Base-by-base conservation (phyloP, 345 rosid species). In the Hirschfeldia incana region DNA sequence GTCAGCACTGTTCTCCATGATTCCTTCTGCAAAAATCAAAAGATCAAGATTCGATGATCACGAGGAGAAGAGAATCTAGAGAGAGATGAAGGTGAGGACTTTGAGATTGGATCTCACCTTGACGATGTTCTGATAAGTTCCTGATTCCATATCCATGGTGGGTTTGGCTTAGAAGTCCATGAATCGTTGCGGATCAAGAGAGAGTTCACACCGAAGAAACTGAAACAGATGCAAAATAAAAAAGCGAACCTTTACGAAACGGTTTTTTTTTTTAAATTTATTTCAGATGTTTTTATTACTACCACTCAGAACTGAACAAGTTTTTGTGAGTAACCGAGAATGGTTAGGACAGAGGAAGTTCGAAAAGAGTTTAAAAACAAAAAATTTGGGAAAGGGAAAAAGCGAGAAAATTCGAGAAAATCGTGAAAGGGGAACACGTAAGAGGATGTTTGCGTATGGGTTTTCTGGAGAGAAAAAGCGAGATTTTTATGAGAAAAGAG, bases 1-100 rank as follows among this genome's bases (percentile, higher is more conserved):
- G 91, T 90, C 76, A 93, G 80, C 6, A 89, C 87, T 42, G 98
- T 87, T 77, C 78, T 87, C 98, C 98, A 93, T 15, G 98, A 91
- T 68, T 93, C 93, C 75, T 70, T 86, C 98, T 91, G 89, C 87
- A 76, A 9, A 42, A 46, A 65, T 12, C 74, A 46, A 58, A 34
- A 11, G 51, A 1, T 11, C n/a, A 13, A 39, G 59, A 76, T 27
- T 30, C 71, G 44, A 76, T 71, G 71, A 69, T 74, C 28, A 63
- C 83, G 62, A 80, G 74, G 74, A 37, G 12, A 3, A 39, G 46
- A 39, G 46, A 53, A 29, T 39, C 46, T 39, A 39, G 12, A 39
- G 46, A 39, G 44, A 39, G 46, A 76, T 12, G 68, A 60, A 69
- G 69, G 51, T 9, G 4, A 65, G 1, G 36, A 21, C 70, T 78